phyloP scores from a whole-genome alignment of 2,329 filamentous ascomycete species.

The Ceratocystis destructans region DNA sequence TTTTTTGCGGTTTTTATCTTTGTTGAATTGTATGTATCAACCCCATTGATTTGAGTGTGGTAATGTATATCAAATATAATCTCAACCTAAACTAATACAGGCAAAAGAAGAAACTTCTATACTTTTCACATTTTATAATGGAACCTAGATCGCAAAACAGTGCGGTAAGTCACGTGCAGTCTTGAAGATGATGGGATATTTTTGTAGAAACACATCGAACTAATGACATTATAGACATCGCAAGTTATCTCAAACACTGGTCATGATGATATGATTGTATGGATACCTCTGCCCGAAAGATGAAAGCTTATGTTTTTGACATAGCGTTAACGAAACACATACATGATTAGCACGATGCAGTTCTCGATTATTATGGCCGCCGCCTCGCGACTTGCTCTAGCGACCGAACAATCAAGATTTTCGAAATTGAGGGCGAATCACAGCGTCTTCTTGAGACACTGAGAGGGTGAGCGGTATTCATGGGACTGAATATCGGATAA shows the following conservation, averaged over 20 bases:
- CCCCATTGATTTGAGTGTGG: background rate
- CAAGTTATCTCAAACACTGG: constrained; percentile 35
- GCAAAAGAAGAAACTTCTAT: background rate
- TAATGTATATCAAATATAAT: background rate
- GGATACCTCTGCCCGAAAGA: constrained; percentile 27
- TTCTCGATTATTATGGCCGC: constrained; percentile 95
- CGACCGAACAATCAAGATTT: constrained; percentile 98
- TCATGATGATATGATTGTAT: constrained; percentile 99
- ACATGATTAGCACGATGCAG: constrained; percentile 69
- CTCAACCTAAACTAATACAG: background rate
- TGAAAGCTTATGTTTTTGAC: background rate
- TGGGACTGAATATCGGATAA: background rate
- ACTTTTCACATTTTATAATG: background rate
- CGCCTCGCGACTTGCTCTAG: constrained; percentile 94
- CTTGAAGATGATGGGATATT: background rate
- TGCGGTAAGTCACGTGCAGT: constrained; percentile 17
- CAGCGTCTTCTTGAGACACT: constrained; percentile 85
- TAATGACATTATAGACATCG: constrained; percentile 28
- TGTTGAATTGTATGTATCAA: constrained; percentile 2
- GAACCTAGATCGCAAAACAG: background rate
- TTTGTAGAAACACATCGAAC: constrained; percentile 16
- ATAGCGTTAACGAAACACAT: constrained; percentile 19
- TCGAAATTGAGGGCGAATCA: constrained; percentile 87
- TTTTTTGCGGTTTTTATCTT: background rate
- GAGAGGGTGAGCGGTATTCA: constrained; percentile 56